Conservation (phyloP, 139 green algal species). For the Pleodorina starrii region DNA sequence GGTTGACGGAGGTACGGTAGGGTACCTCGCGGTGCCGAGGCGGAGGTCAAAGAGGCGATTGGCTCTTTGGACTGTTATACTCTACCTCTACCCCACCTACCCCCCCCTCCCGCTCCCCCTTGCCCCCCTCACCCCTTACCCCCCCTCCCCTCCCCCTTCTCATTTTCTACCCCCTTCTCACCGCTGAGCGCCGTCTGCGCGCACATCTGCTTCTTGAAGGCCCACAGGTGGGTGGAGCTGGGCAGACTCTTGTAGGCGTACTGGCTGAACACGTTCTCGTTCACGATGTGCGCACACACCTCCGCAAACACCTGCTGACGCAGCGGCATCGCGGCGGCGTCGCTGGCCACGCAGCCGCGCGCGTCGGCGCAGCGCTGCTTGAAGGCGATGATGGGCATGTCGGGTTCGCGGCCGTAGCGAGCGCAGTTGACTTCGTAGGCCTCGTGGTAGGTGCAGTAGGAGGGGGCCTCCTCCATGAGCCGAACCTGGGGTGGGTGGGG, state of each 20-base stretch:
- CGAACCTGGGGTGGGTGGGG: constrained; percentile 89
- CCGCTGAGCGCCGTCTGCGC: constrained; percentile 90
- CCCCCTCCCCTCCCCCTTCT: not conserved
- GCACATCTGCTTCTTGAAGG: constrained; percentile 95
- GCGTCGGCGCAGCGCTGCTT: constrained; percentile 77
- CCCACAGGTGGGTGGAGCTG: constrained; percentile 88
- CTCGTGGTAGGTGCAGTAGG: constrained; percentile 86
- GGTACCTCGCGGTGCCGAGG: no score
- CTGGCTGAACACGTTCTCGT: constrained; percentile 95
- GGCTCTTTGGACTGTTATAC: no score
- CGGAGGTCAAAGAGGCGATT: no score
- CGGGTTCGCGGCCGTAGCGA: constrained; percentile 89
- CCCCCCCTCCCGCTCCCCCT: no score
- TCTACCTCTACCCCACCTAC: no score
- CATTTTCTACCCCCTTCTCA: constrained; percentile 13
- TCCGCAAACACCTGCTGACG: constrained; percentile 79
- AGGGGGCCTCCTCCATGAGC: constrained; percentile 94
- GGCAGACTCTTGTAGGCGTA: constrained; percentile 98
- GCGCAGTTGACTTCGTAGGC: constrained; percentile 96
- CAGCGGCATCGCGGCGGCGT: constrained; percentile 29
- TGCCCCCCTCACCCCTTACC: no score
- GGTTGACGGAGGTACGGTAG: no score
- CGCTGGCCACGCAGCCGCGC: not conserved
- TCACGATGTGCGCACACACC: constrained; percentile 80
- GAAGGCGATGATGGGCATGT: constrained; percentile 94